phyloP scores from a whole-genome alignment of 306 rosid genomes.

The Cicer chorassanicum region DNA sequence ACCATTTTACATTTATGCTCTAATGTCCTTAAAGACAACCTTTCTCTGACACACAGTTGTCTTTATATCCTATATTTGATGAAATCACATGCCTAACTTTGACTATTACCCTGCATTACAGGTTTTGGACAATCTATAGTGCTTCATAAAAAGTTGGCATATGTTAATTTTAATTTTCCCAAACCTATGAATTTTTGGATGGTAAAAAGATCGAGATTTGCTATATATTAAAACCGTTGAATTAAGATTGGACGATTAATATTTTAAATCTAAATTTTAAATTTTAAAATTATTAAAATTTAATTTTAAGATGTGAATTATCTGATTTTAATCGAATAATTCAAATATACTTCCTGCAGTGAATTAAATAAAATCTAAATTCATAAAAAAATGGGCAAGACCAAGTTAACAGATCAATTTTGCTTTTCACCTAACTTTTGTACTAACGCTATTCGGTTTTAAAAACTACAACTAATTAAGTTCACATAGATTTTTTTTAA shows the following conservation, averaged over 20 bases:
- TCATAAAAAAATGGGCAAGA: conserved; percentile 4
- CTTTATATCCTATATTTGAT: conserved; percentile 47
- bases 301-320: too few relatives aligned
- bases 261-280: too few relatives aligned
- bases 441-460: conserved; percentile 9
- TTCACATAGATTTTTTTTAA: neutral
- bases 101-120: conserved; percentile 52
- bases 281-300: too few relatives aligned
- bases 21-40: conserved; percentile 45
- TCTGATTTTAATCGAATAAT: too few relatives aligned
- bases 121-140: conserved; percentile 40
- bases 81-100: conserved; percentile 56
- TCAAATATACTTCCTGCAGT: too few relatives aligned
- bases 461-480: neutral
- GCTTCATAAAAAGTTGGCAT: conserved; percentile 32
- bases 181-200: conserved; percentile 11
- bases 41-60: conserved; percentile 51
- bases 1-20: conserved; percentile 37
- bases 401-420: conserved; percentile 5
- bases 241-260: too few relatives aligned
- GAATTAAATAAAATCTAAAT: too few relatives aligned
- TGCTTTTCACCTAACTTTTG: conserved; percentile 40
- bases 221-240: too few relatives aligned
- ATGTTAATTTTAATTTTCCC: neutral
- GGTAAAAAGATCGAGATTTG: neutral